Conservation (phyloP, 2,329 filamentous ascomycete genomes). For the Penicillium aurantiogriseum region DNA sequence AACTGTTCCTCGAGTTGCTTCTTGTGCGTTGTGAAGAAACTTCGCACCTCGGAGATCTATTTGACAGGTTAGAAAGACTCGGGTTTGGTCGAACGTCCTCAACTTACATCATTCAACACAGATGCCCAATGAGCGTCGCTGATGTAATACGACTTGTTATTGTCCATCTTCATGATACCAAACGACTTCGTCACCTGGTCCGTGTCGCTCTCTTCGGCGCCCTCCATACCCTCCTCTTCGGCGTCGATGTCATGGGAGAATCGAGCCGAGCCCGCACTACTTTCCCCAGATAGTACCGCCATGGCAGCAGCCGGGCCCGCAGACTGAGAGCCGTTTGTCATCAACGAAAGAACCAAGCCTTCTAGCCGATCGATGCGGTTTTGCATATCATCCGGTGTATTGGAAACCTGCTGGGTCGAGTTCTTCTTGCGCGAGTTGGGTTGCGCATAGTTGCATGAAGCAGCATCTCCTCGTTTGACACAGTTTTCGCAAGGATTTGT, state of each 20-base stretch:
- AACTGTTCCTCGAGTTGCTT: constrained; percentile 84
- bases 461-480: constrained; percentile 77
- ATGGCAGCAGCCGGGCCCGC: constrained; percentile 60
- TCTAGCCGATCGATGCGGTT: constrained; percentile 95
- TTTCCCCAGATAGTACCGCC: constrained; percentile 52
- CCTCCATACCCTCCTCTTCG: constrained; percentile 59
- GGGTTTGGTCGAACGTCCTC: background rate
- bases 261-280: constrained; percentile 39
- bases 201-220: constrained; percentile 64
- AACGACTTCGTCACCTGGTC: constrained; percentile 71
- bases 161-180: constrained; percentile 80
- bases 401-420: constrained; percentile 55
- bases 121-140: constrained; percentile 83
- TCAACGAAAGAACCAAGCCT: constrained; percentile 84
- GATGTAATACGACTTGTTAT: constrained; percentile 74
- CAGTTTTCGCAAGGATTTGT: constrained; percentile 91
- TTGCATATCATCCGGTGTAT: constrained; percentile 91
- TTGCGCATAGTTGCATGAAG: constrained; percentile 79
- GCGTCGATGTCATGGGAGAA: constrained; percentile 40
- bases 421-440: constrained; percentile 69
- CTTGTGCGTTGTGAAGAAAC: constrained; percentile 81
- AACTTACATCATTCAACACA: constrained; percentile 65
- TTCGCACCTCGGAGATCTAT: constrained; percentile 86
- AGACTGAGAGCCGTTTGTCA: constrained; percentile 78
- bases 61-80: background rate